phyloP scores from a whole-genome alignment of 306 rosid species.

The Inga oerstediana region DNA sequence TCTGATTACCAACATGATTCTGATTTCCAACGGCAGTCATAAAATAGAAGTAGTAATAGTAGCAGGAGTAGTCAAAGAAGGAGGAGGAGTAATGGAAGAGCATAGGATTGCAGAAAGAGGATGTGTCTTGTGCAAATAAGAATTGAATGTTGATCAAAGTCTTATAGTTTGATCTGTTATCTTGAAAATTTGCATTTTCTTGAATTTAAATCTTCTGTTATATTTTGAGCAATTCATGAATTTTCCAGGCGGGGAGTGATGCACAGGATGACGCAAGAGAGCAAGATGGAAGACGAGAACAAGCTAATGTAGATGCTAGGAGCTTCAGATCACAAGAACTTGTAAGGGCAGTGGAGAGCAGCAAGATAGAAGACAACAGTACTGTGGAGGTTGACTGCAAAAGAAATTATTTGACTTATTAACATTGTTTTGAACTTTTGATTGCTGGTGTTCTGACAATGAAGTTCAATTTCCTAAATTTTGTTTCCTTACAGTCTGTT shows the following conservation, averaged over 20 bases:
- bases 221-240: background rate
- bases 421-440: background rate
- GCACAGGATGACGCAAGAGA: conserved; percentile 32
- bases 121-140: no score
- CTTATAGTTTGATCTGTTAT: background rate
- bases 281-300: conserved; percentile 38
- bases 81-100: no score
- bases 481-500: conserved; percentile 16
- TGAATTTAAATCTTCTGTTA: conserved; percentile 10
- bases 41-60: no score
- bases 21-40: no score
- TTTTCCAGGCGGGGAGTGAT: conserved; percentile 54
- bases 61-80: no score
- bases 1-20: no score
- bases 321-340: conserved; percentile 41
- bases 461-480: background rate
- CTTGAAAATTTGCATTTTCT: conserved; percentile 8
- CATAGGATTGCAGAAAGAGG: no score
- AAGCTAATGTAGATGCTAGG: conserved; percentile 33
- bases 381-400: conserved; percentile 54
- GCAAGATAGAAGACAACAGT: conserved; percentile 47
- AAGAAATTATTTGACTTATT: conserved; percentile 35
- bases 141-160: background rate
- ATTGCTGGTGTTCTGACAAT: conserved; percentile 10
- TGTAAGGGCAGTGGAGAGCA: conserved; percentile 43